These are phyloP conservation scores for Tagetes erecta DNA, from an alignment of 129 eudicot genomes.

Conservation along the genomic window DNA sequence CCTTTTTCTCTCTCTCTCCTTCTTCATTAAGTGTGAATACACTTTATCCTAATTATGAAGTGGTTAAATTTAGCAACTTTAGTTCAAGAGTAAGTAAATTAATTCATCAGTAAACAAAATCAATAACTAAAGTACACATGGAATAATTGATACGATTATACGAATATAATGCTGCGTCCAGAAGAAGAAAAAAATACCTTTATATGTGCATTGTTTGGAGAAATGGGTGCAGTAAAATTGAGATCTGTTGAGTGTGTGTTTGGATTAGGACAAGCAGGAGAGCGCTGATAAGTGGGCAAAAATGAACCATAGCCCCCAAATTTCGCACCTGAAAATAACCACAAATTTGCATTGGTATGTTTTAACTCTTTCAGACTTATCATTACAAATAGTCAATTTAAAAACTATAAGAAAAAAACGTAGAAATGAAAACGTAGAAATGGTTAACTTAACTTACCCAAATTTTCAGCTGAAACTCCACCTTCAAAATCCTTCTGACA, in stretches of 20 bases:
- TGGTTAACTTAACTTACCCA: slow-evolving; percentile 58
- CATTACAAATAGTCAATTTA: slow-evolving; percentile 11
- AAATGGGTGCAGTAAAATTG: slow-evolving; percentile 34
- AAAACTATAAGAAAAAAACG: too few relatives aligned
- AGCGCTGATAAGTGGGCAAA: slow-evolving; percentile 78
- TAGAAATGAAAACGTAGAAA: background rate
- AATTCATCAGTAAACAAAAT: background rate
- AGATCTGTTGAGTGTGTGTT: slow-evolving; percentile 56
- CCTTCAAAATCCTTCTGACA: slow-evolving; percentile 94
- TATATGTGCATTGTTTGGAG: slow-evolving; percentile 54
- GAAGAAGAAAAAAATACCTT: slow-evolving; percentile 57
- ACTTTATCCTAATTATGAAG: slow-evolving; percentile 1
- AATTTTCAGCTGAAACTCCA: slow-evolving; percentile 81
- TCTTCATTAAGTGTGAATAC: background rate
- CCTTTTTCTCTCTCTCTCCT: background rate
- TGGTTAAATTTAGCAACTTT: slow-evolving; percentile 11
- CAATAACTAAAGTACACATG: slow-evolving; percentile 7
- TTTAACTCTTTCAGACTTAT: slow-evolving; percentile 6
- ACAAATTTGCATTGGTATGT: slow-evolving; percentile 31
- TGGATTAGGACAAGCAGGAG: slow-evolving; percentile 66
- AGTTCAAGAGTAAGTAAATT: slow-evolving; percentile 3
- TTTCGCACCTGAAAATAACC: slow-evolving; percentile 67
- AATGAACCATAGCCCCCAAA: slow-evolving; percentile 94
- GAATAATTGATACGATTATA: background rate
- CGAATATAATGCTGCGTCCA: background rate